Evolutionary conservation across 495 filamentous ascomycete genomes (phyloP), one percentile per base, ranked within the genome.

Genomic region (Trichoderma orchidacearum): DNA sequence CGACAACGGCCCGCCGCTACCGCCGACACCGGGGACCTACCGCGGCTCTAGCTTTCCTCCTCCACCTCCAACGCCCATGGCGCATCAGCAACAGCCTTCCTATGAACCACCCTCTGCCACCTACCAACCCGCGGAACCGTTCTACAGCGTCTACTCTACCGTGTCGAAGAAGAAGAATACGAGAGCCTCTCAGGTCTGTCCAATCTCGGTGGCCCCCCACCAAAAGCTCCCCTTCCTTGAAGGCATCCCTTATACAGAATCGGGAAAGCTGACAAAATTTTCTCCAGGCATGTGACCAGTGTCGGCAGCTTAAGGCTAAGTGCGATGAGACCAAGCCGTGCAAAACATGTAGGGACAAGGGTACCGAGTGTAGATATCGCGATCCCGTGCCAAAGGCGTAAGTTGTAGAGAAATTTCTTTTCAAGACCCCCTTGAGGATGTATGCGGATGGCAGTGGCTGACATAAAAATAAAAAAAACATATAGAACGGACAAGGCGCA

Each of bases 351-450:
- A 72, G 72, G 52, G 78, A 81, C 57, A 81, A 81, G 59, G 73
- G 72, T 41, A 66, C 80, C 7, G 72, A 78, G 21, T 87, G 84
- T 68, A 75, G 76, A 62, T 87, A 86, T 63, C 77, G 81, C 27
- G 82, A 85, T 54, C 78, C 83, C 5, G 80, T 80, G 13, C 82
- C 82, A 27, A 85, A 85, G 58, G 82, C 84, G 83, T 86, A 68
- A 62, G 80, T 70, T 30, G 28, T 21, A 29, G n/a, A 3, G 12
- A 2, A 17, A n/a, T n/a, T 29, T 25, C 11, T 15, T 36, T 36
- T 36, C 34, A 36, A 13, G 11, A 12, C 3, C 41, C 3, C 7
- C 21, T 27, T 48, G 1, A 27, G 5, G 8, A 50, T 7, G 17
- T 9, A 50, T 6, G 41, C 8, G 17, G 41, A 6, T 18, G 17